These are phyloP conservation scores for Asterophora lycoperdoides DNA, from an alignment of 768 basidiomycete species.

Conservation along the genomic window DNA sequence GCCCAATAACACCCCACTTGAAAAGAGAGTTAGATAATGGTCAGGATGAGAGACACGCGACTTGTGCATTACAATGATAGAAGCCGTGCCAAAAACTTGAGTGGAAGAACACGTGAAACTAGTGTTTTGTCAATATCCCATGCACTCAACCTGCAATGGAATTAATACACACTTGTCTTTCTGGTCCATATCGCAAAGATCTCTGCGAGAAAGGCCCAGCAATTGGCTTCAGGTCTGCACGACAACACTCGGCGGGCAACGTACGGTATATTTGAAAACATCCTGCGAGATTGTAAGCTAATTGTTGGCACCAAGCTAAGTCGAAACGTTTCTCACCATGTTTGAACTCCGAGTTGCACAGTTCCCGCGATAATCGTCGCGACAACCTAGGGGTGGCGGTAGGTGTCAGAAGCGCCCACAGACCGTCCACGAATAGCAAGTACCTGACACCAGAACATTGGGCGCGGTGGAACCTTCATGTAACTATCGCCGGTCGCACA, in stretches of 20 bases:
- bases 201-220: slow-evolving; percentile 24
- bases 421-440: background rate
- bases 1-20: slow-evolving; percentile 68
- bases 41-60: slow-evolving; percentile 14
- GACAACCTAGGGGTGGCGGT: slow-evolving; percentile 32
- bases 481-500: slow-evolving; percentile 30
- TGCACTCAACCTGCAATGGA: background rate
- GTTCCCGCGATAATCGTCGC: slow-evolving; percentile 61
- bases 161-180: slow-evolving; percentile 32
- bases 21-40: slow-evolving; percentile 8
- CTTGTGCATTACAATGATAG: slow-evolving; percentile 44
- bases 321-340: slow-evolving; percentile 40
- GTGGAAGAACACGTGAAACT: slow-evolving; percentile 52
- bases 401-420: background rate
- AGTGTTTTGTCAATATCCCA: background rate
- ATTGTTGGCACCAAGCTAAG: background rate
- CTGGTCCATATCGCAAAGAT: slow-evolving; percentile 44
- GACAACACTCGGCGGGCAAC: slow-evolving; percentile 10
- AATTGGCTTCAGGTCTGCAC: background rate
- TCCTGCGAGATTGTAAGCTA: slow-evolving; percentile 32
- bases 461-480: slow-evolving; percentile 56
- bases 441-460: slow-evolving; percentile 66
- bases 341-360: slow-evolving; percentile 60
- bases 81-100: slow-evolving; percentile 49
- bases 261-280: slow-evolving; percentile 57